Evolutionary conservation across 164 flowering plant genomes (phyloP).

Genomic region (Euptelea pleiosperma): DNA sequence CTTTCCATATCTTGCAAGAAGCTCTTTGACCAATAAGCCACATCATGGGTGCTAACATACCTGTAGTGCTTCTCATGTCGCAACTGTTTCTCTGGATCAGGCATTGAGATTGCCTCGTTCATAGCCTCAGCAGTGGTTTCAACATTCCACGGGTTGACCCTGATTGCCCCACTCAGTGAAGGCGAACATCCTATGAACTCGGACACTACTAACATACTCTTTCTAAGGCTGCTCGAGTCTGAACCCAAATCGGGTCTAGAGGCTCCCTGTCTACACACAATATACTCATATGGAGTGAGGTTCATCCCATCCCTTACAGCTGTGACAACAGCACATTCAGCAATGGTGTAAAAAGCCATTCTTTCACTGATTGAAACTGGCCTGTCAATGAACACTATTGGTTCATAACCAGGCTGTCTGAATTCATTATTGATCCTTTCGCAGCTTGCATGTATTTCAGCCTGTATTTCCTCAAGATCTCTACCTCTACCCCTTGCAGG

Average conservation of each 20-base stretch:
- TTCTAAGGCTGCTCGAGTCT: constrained; percentile 38
- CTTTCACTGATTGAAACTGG: constrained; percentile 57
- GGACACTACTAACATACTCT: constrained; percentile 76
- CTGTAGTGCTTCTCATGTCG: constrained; percentile 80
- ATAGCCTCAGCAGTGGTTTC: constrained; percentile 73
- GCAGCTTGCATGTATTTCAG: constrained; percentile 47
- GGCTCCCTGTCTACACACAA: constrained; percentile 59
- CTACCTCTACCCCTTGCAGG: constrained; percentile 74
- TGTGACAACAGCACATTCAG: constrained; percentile 75
- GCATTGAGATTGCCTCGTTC: constrained; percentile 64
- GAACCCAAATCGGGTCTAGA: constrained; percentile 32
- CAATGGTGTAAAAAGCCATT: constrained; percentile 61
- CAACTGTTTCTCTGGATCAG: constrained; percentile 64
- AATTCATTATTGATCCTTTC: constrained; percentile 53
- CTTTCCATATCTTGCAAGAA: constrained; percentile 78
- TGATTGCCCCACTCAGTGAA: constrained; percentile 76
- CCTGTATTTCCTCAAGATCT: constrained; percentile 58
- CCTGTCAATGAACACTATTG: constrained; percentile 57
- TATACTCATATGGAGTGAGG: constrained; percentile 73
- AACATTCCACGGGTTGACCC: constrained; percentile 75
- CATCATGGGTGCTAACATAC: constrained; percentile 76
- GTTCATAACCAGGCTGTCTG: constrained; percentile 58
- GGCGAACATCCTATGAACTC: constrained; percentile 87
- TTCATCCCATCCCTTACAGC: constrained; percentile 90
- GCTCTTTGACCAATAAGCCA: constrained; percentile 72